A percentile compares a stretch with the other conserved stretches of the same genome.
phyloP scores from a whole-genome alignment of 202 grass and related monocot species.

The Schoenoplectus triqueter region DNA sequence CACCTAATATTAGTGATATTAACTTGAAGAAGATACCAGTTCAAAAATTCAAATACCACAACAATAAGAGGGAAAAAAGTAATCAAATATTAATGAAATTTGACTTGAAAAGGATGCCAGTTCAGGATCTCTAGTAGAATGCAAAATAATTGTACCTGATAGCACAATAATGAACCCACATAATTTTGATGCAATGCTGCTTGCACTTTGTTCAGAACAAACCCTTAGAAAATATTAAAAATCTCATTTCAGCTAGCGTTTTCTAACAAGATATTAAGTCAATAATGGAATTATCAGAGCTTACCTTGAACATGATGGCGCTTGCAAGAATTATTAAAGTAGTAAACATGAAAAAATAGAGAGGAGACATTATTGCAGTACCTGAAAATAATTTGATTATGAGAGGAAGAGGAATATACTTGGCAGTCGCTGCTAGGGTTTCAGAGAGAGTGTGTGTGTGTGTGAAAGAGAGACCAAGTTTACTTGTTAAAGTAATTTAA shows the following conservation, averaged over 20 bases:
- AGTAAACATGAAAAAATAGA: constrained; percentile 97
- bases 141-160: constrained; percentile 76
- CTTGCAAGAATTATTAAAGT: constrained; percentile 95
- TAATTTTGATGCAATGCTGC: constrained; percentile 77
- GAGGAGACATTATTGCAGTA: constrained; percentile 96
- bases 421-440: not conserved
- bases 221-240: constrained; percentile 51
- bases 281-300: not conserved
- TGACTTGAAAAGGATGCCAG: constrained; percentile 67
- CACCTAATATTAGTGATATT: not conserved
- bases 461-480: constrained; percentile 28
- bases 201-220: constrained; percentile 94
- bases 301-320: constrained; percentile 99
- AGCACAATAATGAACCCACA: constrained; percentile 94
- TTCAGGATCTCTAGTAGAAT: constrained; percentile 88
- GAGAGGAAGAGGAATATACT: not conserved
- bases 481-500: constrained; percentile 98
- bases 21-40: constrained; percentile 64
- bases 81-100: constrained; percentile 29
- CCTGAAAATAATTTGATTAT: constrained; percentile 58
- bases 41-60: constrained; percentile 83
- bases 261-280: not conserved
- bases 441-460: constrained; percentile 3
- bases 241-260: not conserved
- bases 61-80: constrained; percentile 47